Base-by-base conservation (phyloP, 1,284 basidiomycete species). In the Crucibulum cyathiforme region DNA sequence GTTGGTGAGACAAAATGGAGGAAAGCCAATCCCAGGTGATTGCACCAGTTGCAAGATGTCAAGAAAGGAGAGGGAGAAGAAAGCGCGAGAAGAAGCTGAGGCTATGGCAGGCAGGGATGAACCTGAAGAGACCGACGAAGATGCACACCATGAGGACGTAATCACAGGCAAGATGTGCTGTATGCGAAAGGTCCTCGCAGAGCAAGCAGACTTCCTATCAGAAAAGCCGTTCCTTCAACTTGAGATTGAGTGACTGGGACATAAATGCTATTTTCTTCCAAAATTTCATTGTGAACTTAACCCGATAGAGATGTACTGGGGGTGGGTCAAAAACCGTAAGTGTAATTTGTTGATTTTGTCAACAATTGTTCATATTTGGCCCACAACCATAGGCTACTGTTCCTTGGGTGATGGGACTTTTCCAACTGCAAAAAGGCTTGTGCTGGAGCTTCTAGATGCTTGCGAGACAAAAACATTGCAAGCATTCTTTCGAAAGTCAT, bases 171-270 rank as follows among this genome's bases (percentile, higher is more conserved):
- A 8, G 24, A 48, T 10, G 24, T 70, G 65, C 37, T 70, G 69
- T 58, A 69, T 70, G 66, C 50, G 50, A 9, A 53, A 58, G 35
- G 54, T 70, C 2, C 59, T 70, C 15, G 52, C 63, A 10, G 15
- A 55, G 7, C 69, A 71, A 47, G 47, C 31, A n/a, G 67, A 68
- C 39, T 69, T 69, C 39, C 46, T 37, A 2, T 46, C 57, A 7
- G 65, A 71, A 53, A 67, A 69, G 53, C 66, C 67, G 9, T 58
- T 69, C 15, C 54, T 71, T n/a, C 66, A 71, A 53, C 36, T 64
- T 35, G 17, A 62, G 13, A 67, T 70, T 52, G 61, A 68, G 56
- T 39, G 56, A 9, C 35, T 54, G 46, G 67, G 69, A 31, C 68
- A 70, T 53, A 66, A 66, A 51, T 63, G 59, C 36, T 54, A 60